A percentile compares a stretch with the other conserved stretches of the same genome.
Conservation (phyloP, 768 basidiomycete species). For the Glaciozyma antarctica region DNA sequence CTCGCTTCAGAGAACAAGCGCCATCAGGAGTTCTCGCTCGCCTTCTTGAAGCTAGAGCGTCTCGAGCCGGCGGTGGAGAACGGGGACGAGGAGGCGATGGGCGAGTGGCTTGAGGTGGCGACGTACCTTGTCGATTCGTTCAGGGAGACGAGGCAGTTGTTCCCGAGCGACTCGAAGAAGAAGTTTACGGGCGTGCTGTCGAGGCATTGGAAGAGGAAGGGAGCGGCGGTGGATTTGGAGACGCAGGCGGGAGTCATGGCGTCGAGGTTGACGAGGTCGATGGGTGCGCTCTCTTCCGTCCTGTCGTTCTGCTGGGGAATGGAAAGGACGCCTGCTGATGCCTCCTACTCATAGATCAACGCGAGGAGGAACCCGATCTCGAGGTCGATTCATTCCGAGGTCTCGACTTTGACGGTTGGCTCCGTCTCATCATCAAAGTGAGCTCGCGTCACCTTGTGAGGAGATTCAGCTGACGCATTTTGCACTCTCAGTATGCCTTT, state of each 20-base stretch:
- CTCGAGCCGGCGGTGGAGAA: conserved; percentile 38
- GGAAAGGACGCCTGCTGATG: not conserved
- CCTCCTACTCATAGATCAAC: conserved; percentile 1
- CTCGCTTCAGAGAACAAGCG: conserved; percentile 54
- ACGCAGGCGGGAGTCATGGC: conserved; percentile 39
- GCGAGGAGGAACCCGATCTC: conserved; percentile 46
- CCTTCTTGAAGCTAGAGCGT: conserved; percentile 48
- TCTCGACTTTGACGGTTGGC: conserved; percentile 73
- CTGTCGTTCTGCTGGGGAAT: conserved; percentile 47
- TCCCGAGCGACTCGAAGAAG: conserved; percentile 51
- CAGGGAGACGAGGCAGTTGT: conserved; percentile 73
- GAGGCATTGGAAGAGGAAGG: conserved; percentile 10
- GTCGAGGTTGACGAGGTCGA: conserved; percentile 37
- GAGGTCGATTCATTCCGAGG: conserved; percentile 64
- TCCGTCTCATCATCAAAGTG: conserved; percentile 76
- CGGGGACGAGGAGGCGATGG: conserved; percentile 49
- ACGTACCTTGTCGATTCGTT: conserved; percentile 81
- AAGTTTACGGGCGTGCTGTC: conserved; percentile 30
- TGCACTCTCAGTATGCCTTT: conserved; percentile 56
- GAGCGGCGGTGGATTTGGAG: conserved; percentile 32
- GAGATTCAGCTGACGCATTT: conserved; percentile 33
- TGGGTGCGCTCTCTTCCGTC: conserved; percentile 33
- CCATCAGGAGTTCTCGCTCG: conserved; percentile 55
- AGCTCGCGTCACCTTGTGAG: conserved; percentile 25
- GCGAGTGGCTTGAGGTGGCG: conserved; percentile 72